Evolutionary conservation across 2,329 filamentous ascomycete genomes (phyloP).

Genomic region (Xylariaceae sp.): DNA sequence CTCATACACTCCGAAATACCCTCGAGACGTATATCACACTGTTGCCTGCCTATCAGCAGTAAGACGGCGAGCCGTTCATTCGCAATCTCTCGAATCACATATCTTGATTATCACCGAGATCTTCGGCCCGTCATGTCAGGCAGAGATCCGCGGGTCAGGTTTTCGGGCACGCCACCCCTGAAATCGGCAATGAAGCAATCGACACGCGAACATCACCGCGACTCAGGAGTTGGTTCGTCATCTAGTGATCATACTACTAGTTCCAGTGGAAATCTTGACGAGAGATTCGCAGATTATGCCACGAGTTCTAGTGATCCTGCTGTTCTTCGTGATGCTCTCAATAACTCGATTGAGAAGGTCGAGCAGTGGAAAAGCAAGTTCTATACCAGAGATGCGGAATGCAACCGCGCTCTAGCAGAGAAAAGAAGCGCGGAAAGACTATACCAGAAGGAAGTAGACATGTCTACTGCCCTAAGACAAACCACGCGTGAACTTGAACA

Average conservation of each 20-base stretch:
- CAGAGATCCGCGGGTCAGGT: not conserved
- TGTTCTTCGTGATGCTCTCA: not conserved
- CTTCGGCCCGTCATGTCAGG: not conserved
- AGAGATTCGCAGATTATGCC: not conserved
- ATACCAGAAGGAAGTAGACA: not conserved
- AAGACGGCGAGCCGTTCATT: not conserved
- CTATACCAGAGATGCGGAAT: not conserved
- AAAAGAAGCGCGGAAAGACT: not conserved
- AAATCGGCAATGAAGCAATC: not conserved
- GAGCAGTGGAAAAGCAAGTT: not conserved
- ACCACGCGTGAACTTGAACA: not conserved
- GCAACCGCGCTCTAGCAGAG: not conserved
- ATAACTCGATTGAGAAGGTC: not conserved
- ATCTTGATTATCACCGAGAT: too few species aligned
- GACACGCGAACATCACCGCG: not conserved
- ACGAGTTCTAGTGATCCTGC: not conserved
- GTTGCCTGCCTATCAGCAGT: not conserved
- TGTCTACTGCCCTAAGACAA: not conserved
- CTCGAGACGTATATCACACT: not conserved
- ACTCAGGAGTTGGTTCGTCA: not conserved
- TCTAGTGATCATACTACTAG: not conserved
- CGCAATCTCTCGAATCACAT: too few species aligned
- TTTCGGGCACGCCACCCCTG: not conserved
- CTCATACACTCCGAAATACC: not conserved
- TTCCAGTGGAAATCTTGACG: not conserved